Evolutionary conservation across 768 basidiomycete genomes (phyloP).

Genomic region (Hydnomerulius pinastri): DNA sequence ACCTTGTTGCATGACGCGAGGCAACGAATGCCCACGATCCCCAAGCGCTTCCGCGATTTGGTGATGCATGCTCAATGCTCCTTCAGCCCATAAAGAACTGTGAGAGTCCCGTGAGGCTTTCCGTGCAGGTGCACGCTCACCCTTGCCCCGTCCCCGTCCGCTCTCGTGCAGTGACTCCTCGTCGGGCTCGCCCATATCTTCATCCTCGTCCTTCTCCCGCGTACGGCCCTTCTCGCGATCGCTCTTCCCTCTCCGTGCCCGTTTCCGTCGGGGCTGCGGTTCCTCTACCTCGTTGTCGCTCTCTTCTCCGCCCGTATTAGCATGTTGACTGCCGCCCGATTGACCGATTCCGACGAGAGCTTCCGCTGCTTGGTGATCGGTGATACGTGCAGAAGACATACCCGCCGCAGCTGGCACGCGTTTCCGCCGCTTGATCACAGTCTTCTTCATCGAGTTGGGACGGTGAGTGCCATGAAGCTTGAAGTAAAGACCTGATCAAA

Average conservation of each 20-base stretch:
- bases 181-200: conserved; percentile 49
- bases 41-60: conserved; percentile 37
- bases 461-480: conserved; percentile 97
- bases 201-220: conserved; percentile 46
- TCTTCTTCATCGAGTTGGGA: conserved; percentile 98
- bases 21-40: conserved; percentile 35
- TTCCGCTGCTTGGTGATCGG: conserved; percentile 89
- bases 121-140: conserved; percentile 39
- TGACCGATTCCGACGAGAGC: conserved; percentile 84
- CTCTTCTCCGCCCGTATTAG: conserved; percentile 39
- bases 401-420: conserved; percentile 86
- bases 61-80: conserved; percentile 36
- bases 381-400: conserved; percentile 52
- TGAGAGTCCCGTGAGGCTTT: conserved; percentile 38
- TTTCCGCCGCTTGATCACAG: conserved; percentile 97
- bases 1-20: conserved; percentile 31
- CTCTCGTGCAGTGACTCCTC: conserved; percentile 34
- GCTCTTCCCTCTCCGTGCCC: conserved; percentile 44
- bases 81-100: conserved; percentile 35
- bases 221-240: conserved; percentile 39
- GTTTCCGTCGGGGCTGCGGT: conserved; percentile 59
- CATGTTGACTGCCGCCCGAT: conserved; percentile 35
- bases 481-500: conserved; percentile 84
- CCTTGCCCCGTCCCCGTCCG: conserved; percentile 35
- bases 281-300: conserved; percentile 45